These are phyloP conservation scores for Daedaleopsis nitida DNA, from an alignment of 768 basidiomycete species.

Conservation along the genomic window DNA sequence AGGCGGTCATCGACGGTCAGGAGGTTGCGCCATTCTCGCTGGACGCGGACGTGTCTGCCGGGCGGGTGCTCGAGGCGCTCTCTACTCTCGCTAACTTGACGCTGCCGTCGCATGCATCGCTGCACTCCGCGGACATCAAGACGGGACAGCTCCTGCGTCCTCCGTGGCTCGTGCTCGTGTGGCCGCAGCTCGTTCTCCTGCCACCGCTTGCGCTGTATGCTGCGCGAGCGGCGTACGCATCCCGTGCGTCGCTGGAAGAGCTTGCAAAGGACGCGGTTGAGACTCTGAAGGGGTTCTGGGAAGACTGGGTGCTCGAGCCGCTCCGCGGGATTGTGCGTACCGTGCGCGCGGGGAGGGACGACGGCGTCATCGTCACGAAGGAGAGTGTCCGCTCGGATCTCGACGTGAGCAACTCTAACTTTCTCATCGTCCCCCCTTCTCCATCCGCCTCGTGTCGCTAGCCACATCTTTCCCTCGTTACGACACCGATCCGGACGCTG, in stretches of 20 bases:
- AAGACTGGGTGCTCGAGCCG: constrained; percentile 86
- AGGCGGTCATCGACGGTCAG: constrained; percentile 10
- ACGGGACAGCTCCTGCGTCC: constrained; percentile 60
- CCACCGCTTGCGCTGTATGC: constrained; percentile 67
- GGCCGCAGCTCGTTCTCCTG: constrained; percentile 80
- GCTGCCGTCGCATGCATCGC: constrained; percentile 16
- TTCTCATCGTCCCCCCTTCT: not conserved
- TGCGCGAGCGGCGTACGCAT: constrained; percentile 53
- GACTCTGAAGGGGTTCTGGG: constrained; percentile 72
- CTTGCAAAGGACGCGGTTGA: constrained; percentile 61
- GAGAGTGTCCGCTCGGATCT: constrained; percentile 87
- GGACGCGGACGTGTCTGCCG: not conserved
- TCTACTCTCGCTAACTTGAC: constrained; percentile 20
- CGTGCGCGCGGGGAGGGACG: constrained; percentile 78
- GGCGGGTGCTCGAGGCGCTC: constrained; percentile 15
- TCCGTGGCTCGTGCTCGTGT: constrained; percentile 63
- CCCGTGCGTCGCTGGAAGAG: constrained; percentile 57
- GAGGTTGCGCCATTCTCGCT: not conserved
- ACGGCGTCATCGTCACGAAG: constrained; percentile 71
- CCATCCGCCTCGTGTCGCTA: not conserved
- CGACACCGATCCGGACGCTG: not conserved
- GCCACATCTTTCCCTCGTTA: too few relatives aligned
- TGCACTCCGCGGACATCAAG: constrained; percentile 26
- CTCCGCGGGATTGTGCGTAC: constrained; percentile 81
- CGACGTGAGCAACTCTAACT: constrained; percentile 49